Conservation (phyloP, 73 alveolate genomes). For the Stentor coeruleus region DNA sequence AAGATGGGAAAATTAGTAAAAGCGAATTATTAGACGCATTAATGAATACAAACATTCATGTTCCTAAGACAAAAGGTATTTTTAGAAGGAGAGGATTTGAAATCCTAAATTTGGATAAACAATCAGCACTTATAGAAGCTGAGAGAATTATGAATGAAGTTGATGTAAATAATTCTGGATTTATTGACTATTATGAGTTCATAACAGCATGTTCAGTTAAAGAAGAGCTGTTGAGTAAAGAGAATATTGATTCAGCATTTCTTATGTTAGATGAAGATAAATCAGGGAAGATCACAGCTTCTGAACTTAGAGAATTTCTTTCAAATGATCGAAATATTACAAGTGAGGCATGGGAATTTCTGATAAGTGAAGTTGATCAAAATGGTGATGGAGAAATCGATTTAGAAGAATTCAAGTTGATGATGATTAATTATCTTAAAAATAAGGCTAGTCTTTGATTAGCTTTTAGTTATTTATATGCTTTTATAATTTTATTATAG, state of each 20-base stretch:
- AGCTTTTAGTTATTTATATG: neutral
- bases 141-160: slow-evolving; percentile 32
- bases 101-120: slow-evolving; percentile 16
- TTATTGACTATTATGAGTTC: slow-evolving; percentile 37
- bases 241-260: too few relatives aligned
- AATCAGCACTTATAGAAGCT: slow-evolving; percentile 27
- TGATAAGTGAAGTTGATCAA: slow-evolving; percentile 40
- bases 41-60: slow-evolving; percentile 29
- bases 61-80: slow-evolving; percentile 19
- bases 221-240: slow-evolving; percentile 22
- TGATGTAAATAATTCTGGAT: slow-evolving; percentile 33
- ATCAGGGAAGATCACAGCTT: slow-evolving; percentile 55
- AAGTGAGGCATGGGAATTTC: too few relatives aligned
- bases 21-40: too few relatives aligned
- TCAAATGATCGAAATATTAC: slow-evolving; percentile 41
- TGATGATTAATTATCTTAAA: slow-evolving; percentile 40
- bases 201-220: slow-evolving; percentile 27
- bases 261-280: too few relatives aligned
- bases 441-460: neutral
- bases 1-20: too few relatives aligned
- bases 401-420: slow-evolving; percentile 43
- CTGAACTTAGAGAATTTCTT: slow-evolving; percentile 57
- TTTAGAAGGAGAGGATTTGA: slow-evolving; percentile 23
- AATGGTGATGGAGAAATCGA: slow-evolving; percentile 49
- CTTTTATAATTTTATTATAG: too few relatives aligned